Evolutionary conservation across 139 green algal genomes (phyloP), one percentile per base, ranked within the genome.

Genomic region (Coelastrella sp.): DNA sequence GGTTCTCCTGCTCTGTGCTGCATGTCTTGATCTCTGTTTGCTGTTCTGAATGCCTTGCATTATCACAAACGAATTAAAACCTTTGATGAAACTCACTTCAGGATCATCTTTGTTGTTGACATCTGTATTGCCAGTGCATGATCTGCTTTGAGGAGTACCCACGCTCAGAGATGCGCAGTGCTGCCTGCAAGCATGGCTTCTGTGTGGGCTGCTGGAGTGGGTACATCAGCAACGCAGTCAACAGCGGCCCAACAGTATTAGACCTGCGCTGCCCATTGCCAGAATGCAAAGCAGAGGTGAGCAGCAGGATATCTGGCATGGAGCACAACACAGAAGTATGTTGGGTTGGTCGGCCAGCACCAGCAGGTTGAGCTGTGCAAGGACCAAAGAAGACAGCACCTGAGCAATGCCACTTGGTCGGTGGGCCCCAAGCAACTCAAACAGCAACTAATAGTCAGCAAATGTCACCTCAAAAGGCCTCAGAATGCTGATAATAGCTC

Each of bases 81-180:
- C 57, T 58, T 1, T 85, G 79, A 56, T 72, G 79, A 58, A 49
- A 22, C 79, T 85, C 73, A 57, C 73, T 79, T 27, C 73, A 79
- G 17, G 78, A 11, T 49, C 78, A 27, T 27, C 25, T 57, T 35
- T 74, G 73, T 72, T 88, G 65, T n/a, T 63, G 19, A 17, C 49
- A 78, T 60, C 61, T 10, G 74, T 25, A 68, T 8, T 68, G 8
- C 65, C 72, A 82, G 7, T 99, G 98, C 93, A 91, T 94, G 75
- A 98, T 99, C 83, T 99, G 98, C 94, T 99, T 98, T 61, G 97
- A 99, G 22, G 89, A 81, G 7, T 96, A 95, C 79, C 78, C 91
- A 6, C 82, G 85, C 10, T 22, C 57, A 0, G 83, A 93, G 4
- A 97, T 98, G 93, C 83, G 85, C 76, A 86, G 89, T 6, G 94